Conservation (phyloP, 768 basidiomycete genomes). For the Termitomyces sp. region DNA sequence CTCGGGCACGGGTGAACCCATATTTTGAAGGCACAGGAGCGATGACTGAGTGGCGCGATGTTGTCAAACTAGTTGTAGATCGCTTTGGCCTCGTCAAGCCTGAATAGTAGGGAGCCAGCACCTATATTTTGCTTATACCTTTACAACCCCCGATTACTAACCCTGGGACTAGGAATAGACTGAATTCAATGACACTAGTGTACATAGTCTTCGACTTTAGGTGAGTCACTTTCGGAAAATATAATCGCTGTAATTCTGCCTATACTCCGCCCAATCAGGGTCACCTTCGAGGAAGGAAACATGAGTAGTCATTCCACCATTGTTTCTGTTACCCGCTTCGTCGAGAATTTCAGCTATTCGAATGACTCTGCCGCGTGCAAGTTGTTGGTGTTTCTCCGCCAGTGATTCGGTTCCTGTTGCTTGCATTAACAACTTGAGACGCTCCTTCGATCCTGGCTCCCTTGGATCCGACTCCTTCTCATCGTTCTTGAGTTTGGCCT, state of each 20-base stretch:
- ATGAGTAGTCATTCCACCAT: not conserved
- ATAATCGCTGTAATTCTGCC: not conserved
- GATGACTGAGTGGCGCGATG: conserved; percentile 95
- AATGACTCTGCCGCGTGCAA: not conserved
- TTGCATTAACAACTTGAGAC: not conserved
- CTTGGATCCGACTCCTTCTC: not conserved
- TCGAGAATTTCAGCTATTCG: not conserved
- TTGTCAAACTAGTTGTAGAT: conserved; percentile 68
- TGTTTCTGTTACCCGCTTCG: not conserved
- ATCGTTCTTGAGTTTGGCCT: not conserved
- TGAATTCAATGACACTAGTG: not conserved
- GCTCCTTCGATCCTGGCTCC: not conserved
- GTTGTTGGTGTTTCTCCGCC: not conserved
- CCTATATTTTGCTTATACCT: not conserved
- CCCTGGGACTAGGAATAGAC: not conserved
- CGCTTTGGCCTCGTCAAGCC: conserved; percentile 30
- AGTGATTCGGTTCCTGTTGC: not conserved
- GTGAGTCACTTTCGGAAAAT: not conserved
- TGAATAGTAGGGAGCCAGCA: not conserved
- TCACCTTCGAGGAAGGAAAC: not conserved
- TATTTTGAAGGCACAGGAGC: conserved; percentile 68
- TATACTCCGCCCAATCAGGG: not conserved
- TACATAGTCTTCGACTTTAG: not conserved
- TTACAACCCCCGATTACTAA: too few relatives aligned
- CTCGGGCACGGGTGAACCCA: not conserved